Evolutionary conservation across 306 rosid species (phyloP), one percentile per base, ranked within the genome.

Genomic region (Prinsepia uniflora): DNA sequence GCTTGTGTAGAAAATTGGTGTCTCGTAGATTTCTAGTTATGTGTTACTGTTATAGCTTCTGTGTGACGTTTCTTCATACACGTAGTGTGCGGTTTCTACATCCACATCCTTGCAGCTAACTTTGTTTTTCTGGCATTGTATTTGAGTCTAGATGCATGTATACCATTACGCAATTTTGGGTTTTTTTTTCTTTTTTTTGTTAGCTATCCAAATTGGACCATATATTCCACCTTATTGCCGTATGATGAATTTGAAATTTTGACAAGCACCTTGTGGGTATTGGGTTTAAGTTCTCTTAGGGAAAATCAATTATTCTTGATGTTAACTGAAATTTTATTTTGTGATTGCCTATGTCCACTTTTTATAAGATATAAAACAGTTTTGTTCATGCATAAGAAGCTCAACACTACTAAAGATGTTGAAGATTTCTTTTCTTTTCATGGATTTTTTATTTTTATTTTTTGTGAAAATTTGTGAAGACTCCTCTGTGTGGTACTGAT

Each of bases 61-160:
- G 6, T 55, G 64, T 17, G 64, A 22, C 73, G 41, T 70, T 55
- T n/a, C 43, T 6, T 55, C 73, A 30, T 41, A 69, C 64, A 69
- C 17, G 6, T 20, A 22, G 50, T 42, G 53, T 69, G 73, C 73
- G 4, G 10, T 30, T 30, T 30, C 36, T 30, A 30, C 36, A 3
- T 30, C 36, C 36, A 30, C 36, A 30, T 30, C 36, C 4, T 2
- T 2, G 36, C 36, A 1, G 36, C 36, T 30, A 30, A 30, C 1
- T 30, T 30, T 30, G 36, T 30, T 30, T 54, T 69, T 8, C 36
- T 4, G 20, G 8, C 6, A 7, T 42, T 13, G 20, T 58, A 2
- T 39, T 13, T 14, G 8, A 12, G 9, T 36, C 8, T 11, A 4
- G 13, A 13, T 58, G 18, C 55, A 13, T 34, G 47, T 11, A 3